phyloP scores from a whole-genome alignment of 2,329 filamentous ascomycete species.

The Diaporthe sp. region DNA sequence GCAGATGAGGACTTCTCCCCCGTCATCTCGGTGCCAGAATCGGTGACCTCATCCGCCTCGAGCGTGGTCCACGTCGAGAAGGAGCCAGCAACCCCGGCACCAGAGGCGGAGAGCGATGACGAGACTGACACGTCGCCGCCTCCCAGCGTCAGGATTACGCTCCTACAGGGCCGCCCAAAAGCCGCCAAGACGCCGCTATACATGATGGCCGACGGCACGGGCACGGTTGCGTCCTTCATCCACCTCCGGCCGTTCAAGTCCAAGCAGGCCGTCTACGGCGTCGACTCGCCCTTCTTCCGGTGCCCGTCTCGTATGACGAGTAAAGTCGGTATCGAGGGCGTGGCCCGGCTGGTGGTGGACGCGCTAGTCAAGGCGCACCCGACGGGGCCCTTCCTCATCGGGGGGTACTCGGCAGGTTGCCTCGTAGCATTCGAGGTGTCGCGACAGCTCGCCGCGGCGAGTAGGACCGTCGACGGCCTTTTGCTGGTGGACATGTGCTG shows the following conservation, averaged over 20 bases:
- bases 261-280: conserved; percentile 46
- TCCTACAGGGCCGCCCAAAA: conserved; percentile 46
- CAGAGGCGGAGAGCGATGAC: conserved; percentile 7
- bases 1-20: conserved; percentile 8
- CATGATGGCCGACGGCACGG: conserved; percentile 49
- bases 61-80: conserved; percentile 40
- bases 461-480: conserved; percentile 43
- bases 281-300: conserved; percentile 49
- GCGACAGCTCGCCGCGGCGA: conserved; percentile 42
- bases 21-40: not conserved
- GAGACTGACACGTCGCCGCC: conserved; percentile 33
- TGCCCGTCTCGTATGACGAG: conserved; percentile 42
- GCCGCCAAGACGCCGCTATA: conserved; percentile 46
- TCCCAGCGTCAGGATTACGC: conserved; percentile 45
- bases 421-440: conserved; percentile 47
- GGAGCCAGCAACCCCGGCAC: not conserved
- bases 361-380: conserved; percentile 44
- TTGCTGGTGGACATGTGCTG: conserved; percentile 46
- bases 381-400: conserved; percentile 47
- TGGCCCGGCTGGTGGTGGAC: conserved; percentile 43
- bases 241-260: conserved; percentile 46
- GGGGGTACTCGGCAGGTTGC: conserved; percentile 46
- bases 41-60: conserved; percentile 9
- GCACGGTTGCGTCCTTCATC: conserved; percentile 47
- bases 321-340: conserved; percentile 43